Conservation (phyloP, 495 filamentous ascomycete genomes). For the Chaetomidium leptoderma region DNA sequence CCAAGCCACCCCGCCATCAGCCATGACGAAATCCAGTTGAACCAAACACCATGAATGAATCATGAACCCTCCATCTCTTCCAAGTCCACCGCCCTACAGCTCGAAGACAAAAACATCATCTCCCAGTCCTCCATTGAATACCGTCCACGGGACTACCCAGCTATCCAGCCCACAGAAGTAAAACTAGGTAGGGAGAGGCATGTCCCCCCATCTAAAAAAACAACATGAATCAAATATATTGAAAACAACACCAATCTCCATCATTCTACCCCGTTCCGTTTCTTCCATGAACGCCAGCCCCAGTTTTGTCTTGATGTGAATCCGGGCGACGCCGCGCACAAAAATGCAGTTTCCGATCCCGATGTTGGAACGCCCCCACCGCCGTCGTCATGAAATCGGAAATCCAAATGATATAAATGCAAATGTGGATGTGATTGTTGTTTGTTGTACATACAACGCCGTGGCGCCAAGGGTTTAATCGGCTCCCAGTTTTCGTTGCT, state of each 20-base stretch:
- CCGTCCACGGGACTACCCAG: neutral
- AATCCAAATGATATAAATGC: neutral
- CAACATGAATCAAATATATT: too few relatives aligned
- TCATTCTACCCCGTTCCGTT: neutral
- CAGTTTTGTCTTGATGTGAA: neutral
- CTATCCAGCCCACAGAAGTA: neutral
- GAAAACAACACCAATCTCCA: too few relatives aligned
- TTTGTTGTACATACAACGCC: neutral
- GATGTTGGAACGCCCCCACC: neutral
- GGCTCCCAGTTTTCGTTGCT: too few relatives aligned
- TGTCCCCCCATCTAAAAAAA: too few relatives aligned
- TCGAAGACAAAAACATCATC: neutral
- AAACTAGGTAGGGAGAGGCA: too few relatives aligned
- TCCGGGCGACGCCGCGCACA: neutral
- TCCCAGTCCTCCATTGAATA: neutral
- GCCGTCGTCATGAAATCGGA: neutral
- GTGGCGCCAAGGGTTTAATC: too few relatives aligned
- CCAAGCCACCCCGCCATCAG: neutral
- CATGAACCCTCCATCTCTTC: neutral
- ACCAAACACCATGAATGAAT: neutral
- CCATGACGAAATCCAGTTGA: neutral
- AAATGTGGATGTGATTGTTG: slow-evolving; percentile 1
- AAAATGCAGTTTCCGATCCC: neutral
- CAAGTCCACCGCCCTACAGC: neutral
- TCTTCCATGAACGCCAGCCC: neutral